Conservation (phyloP, 2,329 filamentous ascomycete genomes). For the Thermothelomyces thermophilus region DNA sequence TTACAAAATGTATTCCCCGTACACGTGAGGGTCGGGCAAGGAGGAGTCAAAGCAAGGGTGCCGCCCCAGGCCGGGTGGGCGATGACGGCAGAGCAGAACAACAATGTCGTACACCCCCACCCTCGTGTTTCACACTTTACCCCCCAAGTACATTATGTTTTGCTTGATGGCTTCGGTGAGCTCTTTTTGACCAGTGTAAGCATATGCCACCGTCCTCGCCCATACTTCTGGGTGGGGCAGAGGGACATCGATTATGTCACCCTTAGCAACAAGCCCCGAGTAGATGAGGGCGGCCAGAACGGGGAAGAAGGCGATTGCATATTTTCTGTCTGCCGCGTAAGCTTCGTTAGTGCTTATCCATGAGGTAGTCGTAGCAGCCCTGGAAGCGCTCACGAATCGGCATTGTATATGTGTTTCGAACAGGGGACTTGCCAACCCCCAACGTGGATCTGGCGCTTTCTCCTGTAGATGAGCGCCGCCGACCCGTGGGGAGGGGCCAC, state of each 20-base stretch:
- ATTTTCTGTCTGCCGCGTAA: constrained; percentile 38
- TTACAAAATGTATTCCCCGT: constrained; percentile 10
- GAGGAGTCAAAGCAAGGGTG: constrained; percentile 8
- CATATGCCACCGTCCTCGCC: constrained; percentile 47
- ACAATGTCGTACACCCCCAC: constrained; percentile 2
- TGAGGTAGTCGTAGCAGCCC: not conserved
- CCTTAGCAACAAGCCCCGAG: constrained; percentile 44
- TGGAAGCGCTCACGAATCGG: constrained; percentile 40
- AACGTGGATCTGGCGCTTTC: constrained; percentile 15
- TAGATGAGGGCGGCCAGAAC: constrained; percentile 49
- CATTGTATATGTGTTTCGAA: constrained; percentile 32
- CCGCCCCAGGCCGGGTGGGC: constrained; percentile 12
- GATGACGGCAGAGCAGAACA: constrained; percentile 8
- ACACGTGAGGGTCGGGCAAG: constrained; percentile 12
- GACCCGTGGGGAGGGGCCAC: constrained; percentile 7
- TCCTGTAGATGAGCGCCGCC: constrained; percentile 15
- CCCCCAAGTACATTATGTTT: constrained; percentile 51
- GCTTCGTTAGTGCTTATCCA: not conserved
- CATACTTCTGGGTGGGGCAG: constrained; percentile 51
- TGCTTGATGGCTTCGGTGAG: constrained; percentile 41
- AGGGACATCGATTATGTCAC: constrained; percentile 51
- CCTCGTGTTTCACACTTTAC: constrained; percentile 33
- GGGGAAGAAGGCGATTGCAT: constrained; percentile 44
- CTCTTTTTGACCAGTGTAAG: constrained; percentile 46
- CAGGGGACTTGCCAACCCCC: constrained; percentile 21